A percentile compares a stretch with the other conserved stretches of the same genome.
These are phyloP conservation scores for Moricandia moricandioides DNA, from an alignment of 345 rosid genomes.

Conservation along the genomic window DNA sequence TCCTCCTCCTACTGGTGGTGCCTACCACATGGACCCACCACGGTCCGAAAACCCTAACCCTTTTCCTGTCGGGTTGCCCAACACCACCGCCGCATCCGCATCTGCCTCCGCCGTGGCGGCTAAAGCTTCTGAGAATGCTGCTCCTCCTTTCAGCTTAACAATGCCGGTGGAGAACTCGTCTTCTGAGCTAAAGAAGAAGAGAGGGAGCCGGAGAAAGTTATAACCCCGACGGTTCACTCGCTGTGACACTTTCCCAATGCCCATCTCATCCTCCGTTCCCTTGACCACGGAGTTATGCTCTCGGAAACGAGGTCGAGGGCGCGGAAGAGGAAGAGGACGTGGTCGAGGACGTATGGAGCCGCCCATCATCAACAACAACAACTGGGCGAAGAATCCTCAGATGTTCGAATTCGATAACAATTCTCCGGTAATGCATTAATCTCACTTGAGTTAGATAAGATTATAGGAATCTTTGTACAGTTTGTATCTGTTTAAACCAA, in stretches of 20 bases:
- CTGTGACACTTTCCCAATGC: conserved; percentile 78
- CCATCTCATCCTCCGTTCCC: conserved; percentile 83
- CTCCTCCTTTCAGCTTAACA: conserved; percentile 29
- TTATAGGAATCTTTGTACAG: not conserved
- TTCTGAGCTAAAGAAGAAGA: conserved; percentile 64
- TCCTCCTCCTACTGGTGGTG: conserved; percentile 37
- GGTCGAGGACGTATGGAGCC: conserved; percentile 52
- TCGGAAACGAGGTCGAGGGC: conserved; percentile 62
- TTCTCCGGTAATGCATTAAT: conserved; percentile 47
- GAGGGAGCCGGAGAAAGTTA: conserved; percentile 92
- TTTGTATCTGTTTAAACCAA: conserved; percentile 4
- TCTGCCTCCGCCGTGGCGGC: conserved; percentile 8
- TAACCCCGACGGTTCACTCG: conserved; percentile 60
- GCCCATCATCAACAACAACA: conserved; percentile 20
- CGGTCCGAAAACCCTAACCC: conserved; percentile 47
- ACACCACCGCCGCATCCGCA: conserved; percentile 13
- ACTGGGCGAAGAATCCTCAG: conserved; percentile 56
- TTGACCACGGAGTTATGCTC: conserved; percentile 52
- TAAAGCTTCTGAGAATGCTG: conserved; percentile 20
- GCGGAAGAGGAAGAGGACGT: conserved; percentile 55
- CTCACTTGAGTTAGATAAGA: not conserved
- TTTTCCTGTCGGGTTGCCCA: conserved; percentile 33
- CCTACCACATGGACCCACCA: conserved; percentile 43
- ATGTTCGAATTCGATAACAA: conserved; percentile 48
- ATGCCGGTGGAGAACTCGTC: conserved; percentile 37